Base-by-base conservation (phyloP, 2,329 filamentous ascomycete species). In the Lachnellula willkommii region DNA sequence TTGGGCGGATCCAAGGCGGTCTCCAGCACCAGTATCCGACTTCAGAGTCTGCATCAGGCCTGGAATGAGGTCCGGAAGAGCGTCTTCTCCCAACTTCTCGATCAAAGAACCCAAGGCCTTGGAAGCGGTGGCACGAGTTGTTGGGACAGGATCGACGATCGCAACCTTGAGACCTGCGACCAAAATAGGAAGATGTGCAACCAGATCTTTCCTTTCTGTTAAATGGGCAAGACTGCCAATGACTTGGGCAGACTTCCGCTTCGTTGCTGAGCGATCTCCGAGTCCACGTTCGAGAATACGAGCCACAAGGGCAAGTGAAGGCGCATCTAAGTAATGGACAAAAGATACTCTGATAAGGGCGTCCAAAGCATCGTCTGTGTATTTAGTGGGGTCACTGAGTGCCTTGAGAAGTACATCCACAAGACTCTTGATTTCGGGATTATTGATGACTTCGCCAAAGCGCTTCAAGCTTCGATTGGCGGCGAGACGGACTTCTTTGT, bases 1-100 rank as follows among this genome's bases (percentile, higher is more conserved):
- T 75, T 99, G 94, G 17, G 94, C 94, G 54, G 94, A 97, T 68
- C 94, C 94, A 65, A 99, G 81, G 70, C 95, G 85, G 73, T 99
- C 95, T 66, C 94, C 94, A 61, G 95, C 95, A 63, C 94, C 93
- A 49, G 92, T 95, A 65, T 99, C 94, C 28, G 94, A 95, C 72
- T 96, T 96, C 74, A 99, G 88, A 0, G 93, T 97, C 63, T 93
- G 82, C 95, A 99, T 99, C 60, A 99, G 85, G 61, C 90, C 92
- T 45, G 95, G 94, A 60, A 99, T 99, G 59, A 99, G 89, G 70
- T 99, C 94, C 46, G 94, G 95, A 63, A 99, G 78, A 45, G 94
- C 89, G 73, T 99, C 94, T 73, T 99, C 94, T 72, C 94, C 94
- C 51, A 99, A 82, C 74, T 99, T 99, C 75, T 99, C 94, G 59